Base-by-base conservation (phyloP, 345 rosid genomes). In the Syzygium grande region DNA sequence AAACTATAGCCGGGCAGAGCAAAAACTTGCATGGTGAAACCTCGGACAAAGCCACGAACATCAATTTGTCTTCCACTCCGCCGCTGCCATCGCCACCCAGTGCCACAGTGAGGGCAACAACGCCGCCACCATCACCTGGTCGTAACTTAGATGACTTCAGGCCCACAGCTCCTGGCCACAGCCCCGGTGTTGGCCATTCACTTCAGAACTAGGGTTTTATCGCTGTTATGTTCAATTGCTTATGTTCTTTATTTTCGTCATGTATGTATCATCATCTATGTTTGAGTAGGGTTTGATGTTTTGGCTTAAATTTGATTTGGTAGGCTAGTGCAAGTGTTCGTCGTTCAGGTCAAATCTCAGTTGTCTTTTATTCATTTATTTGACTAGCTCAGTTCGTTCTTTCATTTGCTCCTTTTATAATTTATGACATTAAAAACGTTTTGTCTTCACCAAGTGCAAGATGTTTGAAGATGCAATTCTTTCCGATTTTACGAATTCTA, bases 151-250 rank as follows among this genome's bases (percentile, higher is more conserved):
- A 86, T 21, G 84, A 51, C 52, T 86, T 73, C 58, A 27, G 84
- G 58, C 84, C 88, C 46, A 14, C 63, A 12, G 84, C 56, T 49
- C 34, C 88, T 1, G 84, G 88, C 21, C 63, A 77, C 84, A 52
- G 88, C 59, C 88, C 88, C 6, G 88, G 88, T 6, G 84, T 73
- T 22, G 88, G 88, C 27, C 88, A 86, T 22, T 41, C 11, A 17
- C 73, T 73, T 11, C 84, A 34, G 23, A 68, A 68, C 84, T 63
- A 86, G 77, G n/a, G 19, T 21, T 80, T 41, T 5, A 80, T 43
- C n/a, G 38, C 15, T n/a, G 13, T 63, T 1, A n/a, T n/a, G 73
- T 63, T 63, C 73, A 63, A 30, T 63, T n/a, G 73, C 73, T 14
- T 16, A 13, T 0, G 3, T 59, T 59, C 16, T 27, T 59, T n/a